A percentile compares a stretch with the other conserved stretches of the same genome.
phyloP scores from a whole-genome alignment of 495 filamentous ascomycete genomes.

The Stereocaulon alpinum region DNA sequence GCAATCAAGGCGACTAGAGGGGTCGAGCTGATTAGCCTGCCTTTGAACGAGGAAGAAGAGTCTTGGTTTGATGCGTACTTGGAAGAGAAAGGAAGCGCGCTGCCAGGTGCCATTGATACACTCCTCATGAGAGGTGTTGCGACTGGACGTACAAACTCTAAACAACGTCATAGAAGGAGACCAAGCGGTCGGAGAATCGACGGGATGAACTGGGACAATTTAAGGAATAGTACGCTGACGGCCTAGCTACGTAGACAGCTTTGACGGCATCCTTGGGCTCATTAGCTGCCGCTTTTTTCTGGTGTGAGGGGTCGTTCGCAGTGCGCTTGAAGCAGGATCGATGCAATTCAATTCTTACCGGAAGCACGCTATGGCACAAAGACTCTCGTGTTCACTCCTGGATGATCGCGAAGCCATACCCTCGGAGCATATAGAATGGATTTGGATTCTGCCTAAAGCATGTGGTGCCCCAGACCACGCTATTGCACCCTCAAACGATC shows the following conservation, averaged over 20 bases:
- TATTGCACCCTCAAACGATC: too few species aligned
- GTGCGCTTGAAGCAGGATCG: too few species aligned
- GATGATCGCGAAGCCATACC: too few species aligned
- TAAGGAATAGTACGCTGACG: constrained; percentile 11
- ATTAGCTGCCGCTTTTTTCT: too few species aligned
- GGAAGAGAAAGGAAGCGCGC: constrained; percentile 44
- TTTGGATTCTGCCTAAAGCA: too few species aligned
- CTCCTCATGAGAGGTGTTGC: constrained; percentile 57
- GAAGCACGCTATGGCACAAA: too few species aligned
- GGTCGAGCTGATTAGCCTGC: constrained; percentile 60
- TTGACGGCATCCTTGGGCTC: too few species aligned
- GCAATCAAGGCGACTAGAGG: constrained; percentile 43
- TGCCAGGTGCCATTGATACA: constrained; percentile 55
- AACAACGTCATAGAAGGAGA: background rate
- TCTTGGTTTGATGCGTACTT: constrained; percentile 60
- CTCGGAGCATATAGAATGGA: too few species aligned
- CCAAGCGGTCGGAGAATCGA: constrained; percentile 40
- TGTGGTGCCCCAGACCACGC: too few species aligned
- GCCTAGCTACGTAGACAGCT: background rate
- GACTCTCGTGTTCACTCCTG: too few species aligned
- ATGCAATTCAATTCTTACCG: too few species aligned
- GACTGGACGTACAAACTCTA: constrained; percentile 29
- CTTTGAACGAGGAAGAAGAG: constrained; percentile 58
- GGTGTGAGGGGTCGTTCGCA: too few species aligned
- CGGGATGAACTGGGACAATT: constrained; percentile 41